Percentiles rank a stretch among this genome's conserved stretches.
Conservation (phyloP, 495 filamentous ascomycete genomes). For the Penicillium daleae region DNA sequence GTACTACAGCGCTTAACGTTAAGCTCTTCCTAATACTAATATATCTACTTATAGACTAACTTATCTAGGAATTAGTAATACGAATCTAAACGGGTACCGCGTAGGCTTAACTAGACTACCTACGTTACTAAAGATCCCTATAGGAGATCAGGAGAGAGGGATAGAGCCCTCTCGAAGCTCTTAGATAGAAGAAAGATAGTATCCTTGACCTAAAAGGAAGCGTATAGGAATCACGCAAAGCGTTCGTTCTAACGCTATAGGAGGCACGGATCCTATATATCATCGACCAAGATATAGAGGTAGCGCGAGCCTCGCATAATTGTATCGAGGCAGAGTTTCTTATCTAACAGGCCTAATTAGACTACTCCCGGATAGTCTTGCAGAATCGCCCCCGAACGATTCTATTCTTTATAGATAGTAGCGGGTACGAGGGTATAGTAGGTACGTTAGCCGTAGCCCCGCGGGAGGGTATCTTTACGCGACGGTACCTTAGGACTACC, state of each 20-base stretch:
- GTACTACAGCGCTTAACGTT: conserved; percentile 10
- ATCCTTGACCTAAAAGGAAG: too few relatives aligned
- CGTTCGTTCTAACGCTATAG: too few relatives aligned
- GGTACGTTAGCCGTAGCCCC: neutral
- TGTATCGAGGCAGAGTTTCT: neutral
- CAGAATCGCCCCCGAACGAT: too few relatives aligned
- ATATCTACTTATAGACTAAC: conserved; percentile 16
- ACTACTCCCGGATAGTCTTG: neutral
- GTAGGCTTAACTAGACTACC: neutral
- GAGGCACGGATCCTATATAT: too few relatives aligned
- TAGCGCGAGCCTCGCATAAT: too few relatives aligned
- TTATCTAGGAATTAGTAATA: conserved; percentile 14
- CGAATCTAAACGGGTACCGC: neutral
- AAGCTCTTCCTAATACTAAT: conserved; percentile 23
- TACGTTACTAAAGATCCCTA: neutral
- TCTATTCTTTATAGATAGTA: too few relatives aligned
- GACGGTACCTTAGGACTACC: neutral
- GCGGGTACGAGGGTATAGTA: too few relatives aligned
- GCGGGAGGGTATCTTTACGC: neutral
- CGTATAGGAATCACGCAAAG: too few relatives aligned
- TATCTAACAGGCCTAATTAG: too few relatives aligned
- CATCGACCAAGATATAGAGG: too few relatives aligned
- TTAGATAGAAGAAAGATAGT: neutral
- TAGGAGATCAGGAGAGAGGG: neutral
- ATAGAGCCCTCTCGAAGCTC: neutral